Conservation (phyloP, 2,329 filamentous ascomycete genomes). For the Lachnellula cervina region DNA sequence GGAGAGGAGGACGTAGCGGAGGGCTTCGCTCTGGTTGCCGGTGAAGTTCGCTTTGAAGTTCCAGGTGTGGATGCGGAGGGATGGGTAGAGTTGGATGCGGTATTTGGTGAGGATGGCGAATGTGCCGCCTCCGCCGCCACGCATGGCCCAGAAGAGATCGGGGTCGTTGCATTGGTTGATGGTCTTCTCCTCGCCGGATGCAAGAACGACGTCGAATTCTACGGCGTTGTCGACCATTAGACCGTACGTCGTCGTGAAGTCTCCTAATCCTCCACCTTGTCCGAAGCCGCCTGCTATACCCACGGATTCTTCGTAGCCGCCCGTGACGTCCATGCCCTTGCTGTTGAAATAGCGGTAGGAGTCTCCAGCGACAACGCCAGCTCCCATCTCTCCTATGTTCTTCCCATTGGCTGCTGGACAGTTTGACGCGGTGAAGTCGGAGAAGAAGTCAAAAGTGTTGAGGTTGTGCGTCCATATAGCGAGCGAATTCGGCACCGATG, state of each 20-base stretch:
- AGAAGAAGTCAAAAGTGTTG: slow-evolving; percentile 2
- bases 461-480: slow-evolving; percentile 11
- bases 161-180: slow-evolving; percentile 36
- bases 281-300: not conserved
- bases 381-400: too few species aligned
- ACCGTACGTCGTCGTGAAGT: slow-evolving; percentile 45
- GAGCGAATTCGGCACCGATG: slow-evolving; percentile 1
- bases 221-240: slow-evolving; percentile 44
- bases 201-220: slow-evolving; percentile 32
- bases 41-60: slow-evolving; percentile 1
- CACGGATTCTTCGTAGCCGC: not conserved
- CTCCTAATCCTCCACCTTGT: slow-evolving; percentile 41
- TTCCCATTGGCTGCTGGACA: too few species aligned
- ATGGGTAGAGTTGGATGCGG: slow-evolving; percentile 4
- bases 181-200: slow-evolving; percentile 37
- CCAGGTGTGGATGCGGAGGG: not conserved
- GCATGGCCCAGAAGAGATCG: slow-evolving; percentile 46
- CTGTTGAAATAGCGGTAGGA: slow-evolving; percentile 1
- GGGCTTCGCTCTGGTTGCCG: not conserved
- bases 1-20: not conserved
- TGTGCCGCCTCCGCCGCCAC: slow-evolving; percentile 36
- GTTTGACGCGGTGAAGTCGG: not conserved
- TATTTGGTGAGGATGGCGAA: slow-evolving; percentile 37
- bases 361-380: not conserved
- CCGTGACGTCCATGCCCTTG: slow-evolving; percentile 3